These are phyloP conservation scores for Camellia japonica DNA, from an alignment of 148 eudicot species.

Conservation along the genomic window DNA sequence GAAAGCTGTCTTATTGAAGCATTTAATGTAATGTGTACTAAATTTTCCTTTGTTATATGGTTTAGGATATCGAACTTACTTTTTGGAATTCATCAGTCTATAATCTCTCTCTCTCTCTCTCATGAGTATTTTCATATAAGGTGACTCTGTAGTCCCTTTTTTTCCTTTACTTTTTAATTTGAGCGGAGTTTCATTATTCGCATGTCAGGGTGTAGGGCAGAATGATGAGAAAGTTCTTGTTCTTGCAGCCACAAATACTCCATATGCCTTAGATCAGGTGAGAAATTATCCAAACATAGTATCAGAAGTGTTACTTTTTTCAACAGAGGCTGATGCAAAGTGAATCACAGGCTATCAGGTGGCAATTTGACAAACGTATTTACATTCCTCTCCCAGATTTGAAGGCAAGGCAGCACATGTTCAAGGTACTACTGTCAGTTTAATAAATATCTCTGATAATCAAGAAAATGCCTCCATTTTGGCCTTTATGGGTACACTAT, in stretches of 20 bases:
- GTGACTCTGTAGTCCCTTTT: not conserved
- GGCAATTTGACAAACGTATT: too few relatives aligned
- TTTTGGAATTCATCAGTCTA: too few relatives aligned
- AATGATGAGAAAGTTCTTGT: slow-evolving; percentile 86
- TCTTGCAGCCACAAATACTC: slow-evolving; percentile 91
- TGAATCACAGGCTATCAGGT: too few relatives aligned
- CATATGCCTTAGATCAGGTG: slow-evolving; percentile 85
- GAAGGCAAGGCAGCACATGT: slow-evolving; percentile 88
- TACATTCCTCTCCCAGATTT: slow-evolving; percentile 25
- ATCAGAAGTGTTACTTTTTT: not conserved
- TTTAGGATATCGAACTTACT: too few relatives aligned
- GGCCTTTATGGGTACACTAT: not conserved
- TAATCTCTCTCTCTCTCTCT: not conserved
- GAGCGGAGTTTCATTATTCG: not conserved
- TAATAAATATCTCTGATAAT: not conserved
- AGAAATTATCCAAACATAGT: not conserved
- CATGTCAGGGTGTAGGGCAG: slow-evolving; percentile 70
- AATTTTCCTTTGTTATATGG: too few relatives aligned
- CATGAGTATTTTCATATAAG: not conserved
- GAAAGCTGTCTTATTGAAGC: not conserved
- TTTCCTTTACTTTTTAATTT: not conserved
- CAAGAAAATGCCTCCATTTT: not conserved
- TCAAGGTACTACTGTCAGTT: slow-evolving; percentile 42
- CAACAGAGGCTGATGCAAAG: not conserved
- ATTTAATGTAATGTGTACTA: too few relatives aligned